A percentile compares a stretch with the other conserved stretches of the same genome.
Conservation (phyloP, 2,329 filamentous ascomycete species). For the Fusarium poae region DNA sequence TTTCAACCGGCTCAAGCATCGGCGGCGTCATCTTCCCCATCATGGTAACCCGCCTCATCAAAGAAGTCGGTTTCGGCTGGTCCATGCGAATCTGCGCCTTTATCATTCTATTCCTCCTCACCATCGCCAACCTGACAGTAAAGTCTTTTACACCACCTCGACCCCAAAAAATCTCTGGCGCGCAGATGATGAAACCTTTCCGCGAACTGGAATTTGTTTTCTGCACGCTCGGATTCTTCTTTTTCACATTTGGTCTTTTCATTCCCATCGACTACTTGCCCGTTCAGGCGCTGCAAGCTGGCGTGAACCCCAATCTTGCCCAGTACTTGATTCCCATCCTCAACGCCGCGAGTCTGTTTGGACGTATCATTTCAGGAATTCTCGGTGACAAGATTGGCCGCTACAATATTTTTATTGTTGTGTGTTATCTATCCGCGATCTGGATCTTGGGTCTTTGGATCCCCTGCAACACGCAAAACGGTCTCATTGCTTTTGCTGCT, state of each 20-base stretch:
- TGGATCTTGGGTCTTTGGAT: constrained; percentile 60
- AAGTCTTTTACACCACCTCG: constrained; percentile 42
- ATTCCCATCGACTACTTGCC: constrained; percentile 55
- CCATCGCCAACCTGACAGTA: constrained; percentile 52
- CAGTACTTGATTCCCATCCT: constrained; percentile 56
- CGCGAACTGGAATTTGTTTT: constrained; percentile 51
- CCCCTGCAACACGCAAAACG: constrained; percentile 48
- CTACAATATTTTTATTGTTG: constrained; percentile 60
- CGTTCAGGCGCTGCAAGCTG: constrained; percentile 50
- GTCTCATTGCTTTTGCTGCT: constrained; percentile 56
- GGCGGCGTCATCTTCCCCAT: constrained; percentile 59
- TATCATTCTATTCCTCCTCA: constrained; percentile 52
- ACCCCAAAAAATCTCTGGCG: constrained; percentile 48
- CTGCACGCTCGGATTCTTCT: constrained; percentile 52
- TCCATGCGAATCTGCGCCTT: constrained; percentile 57
- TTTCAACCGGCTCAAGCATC: constrained; percentile 54
- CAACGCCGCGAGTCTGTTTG: constrained; percentile 56
- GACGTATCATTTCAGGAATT: constrained; percentile 52
- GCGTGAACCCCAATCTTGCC: constrained; percentile 48
- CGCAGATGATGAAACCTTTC: constrained; percentile 52
- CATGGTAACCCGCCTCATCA: constrained; percentile 55
- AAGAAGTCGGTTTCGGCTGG: constrained; percentile 56
- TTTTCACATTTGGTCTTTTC: constrained; percentile 55
- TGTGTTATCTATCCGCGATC: constrained; percentile 58
- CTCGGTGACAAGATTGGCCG: constrained; percentile 55